Evolutionary conservation across 352 stramenopile species (phyloP), one percentile per base, ranked within the genome.

Genomic region (Globisporangium solare): DNA sequence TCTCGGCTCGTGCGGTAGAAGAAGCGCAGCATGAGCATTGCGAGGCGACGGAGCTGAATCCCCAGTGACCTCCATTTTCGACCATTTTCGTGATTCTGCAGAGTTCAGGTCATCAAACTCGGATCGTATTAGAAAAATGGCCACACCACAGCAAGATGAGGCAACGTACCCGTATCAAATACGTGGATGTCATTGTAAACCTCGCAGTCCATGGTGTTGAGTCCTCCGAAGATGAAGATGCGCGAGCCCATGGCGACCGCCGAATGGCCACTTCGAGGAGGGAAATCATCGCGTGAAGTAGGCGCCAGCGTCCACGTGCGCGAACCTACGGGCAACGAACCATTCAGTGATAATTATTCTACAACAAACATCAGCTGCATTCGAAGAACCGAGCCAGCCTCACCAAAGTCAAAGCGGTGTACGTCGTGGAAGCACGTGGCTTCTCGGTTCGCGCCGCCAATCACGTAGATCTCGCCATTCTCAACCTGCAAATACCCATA

Each of bases 181-280:
- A 86, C 46, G 22, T 74, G 57, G 1, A 86, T 48, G 47, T 86
- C 73, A 32, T 84, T 83, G 68, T 76, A 89, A n/a, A 87, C 63
- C 20, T 66, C 60, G 24, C 69, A 63, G 0, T 59, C 55, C 3
- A 56, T 60, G 1, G 70, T 51, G 55, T 89, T 73, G n/a, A 87
- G 63, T 2, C 81, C 81, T 0, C 81, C 77, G 45, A 89, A 87
- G n/a, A 89, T 68, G 47, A 70, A 63, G 51, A 88, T 77, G 14
- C 59, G 41, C 3, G 45, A 18, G 0, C 66, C 81, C 43, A 87
- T 47, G 5, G 73, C 67, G 15, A 89, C 61, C 1, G 79, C 67
- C 6, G 79, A 83, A 56, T 92, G 79, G 10, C 79, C 79, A 24
- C 79, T 89, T n/a, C 76, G 74, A 40, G 81, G 49, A n/a, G 64